Percentiles rank a stretch among this genome's conserved stretches.
These are phyloP conservation scores for Isabelozyma rhagii DNA, from an alignment of 805 yeast genomes.

Conservation along the genomic window DNA sequence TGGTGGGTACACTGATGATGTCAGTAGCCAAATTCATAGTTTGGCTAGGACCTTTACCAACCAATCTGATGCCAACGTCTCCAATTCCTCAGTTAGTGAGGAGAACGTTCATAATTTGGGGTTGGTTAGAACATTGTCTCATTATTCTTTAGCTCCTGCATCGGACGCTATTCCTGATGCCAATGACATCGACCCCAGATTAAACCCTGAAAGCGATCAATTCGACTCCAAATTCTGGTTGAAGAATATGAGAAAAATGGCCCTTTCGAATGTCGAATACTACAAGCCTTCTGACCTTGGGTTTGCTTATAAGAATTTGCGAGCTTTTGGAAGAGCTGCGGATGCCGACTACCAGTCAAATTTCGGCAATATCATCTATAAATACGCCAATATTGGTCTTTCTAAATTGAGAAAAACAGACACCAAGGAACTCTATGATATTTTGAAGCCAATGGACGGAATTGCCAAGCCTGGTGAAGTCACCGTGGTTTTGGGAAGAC, in stretches of 20 bases:
- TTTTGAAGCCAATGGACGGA: constrained; percentile 66
- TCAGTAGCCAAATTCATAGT: no score
- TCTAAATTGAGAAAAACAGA: not conserved
- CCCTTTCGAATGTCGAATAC: constrained; percentile 50
- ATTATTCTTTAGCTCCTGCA: no score
- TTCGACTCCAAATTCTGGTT: constrained; percentile 61
- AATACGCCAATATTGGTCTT: constrained; percentile 3
- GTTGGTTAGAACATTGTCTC: no score
- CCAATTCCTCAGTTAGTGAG: no score
- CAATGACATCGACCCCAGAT: constrained; percentile 3
- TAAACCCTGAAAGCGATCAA: constrained; percentile 52
- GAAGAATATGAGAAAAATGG: constrained; percentile 50
- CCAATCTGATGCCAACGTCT: no score
- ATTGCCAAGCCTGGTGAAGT: constrained; percentile 59
- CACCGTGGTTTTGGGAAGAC: constrained; percentile 73
- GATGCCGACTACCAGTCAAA: constrained; percentile 62
- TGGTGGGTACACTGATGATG: no score
- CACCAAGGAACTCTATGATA: constrained; percentile 35
- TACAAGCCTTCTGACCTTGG: constrained; percentile 57
- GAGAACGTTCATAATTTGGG: no score
- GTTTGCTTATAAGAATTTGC: constrained; percentile 49
- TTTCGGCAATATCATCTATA: constrained; percentile 32
- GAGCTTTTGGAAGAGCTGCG: constrained; percentile 57
- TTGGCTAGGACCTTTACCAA: no score
- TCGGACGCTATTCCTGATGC: no score